Evolutionary conservation across 148 eudicot genomes (phyloP).

Genomic region (Vaccinium macrocarpon): DNA sequence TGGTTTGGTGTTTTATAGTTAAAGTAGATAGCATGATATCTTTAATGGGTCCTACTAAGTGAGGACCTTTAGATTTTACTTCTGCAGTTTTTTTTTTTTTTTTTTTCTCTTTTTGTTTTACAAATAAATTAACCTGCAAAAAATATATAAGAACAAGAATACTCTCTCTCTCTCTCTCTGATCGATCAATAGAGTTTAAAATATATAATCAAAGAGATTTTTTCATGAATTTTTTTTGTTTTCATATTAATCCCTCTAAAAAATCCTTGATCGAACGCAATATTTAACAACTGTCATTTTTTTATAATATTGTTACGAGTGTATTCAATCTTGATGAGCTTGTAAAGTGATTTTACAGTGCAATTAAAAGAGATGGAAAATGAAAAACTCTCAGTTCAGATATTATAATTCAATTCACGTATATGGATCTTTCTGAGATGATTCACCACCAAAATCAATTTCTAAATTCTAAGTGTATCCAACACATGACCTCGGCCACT

Average conservation of each 20-base stretch:
- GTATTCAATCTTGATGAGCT: not conserved
- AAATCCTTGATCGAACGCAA: not conserved
- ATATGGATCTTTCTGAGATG: not conserved
- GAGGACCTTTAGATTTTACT: constrained; percentile 23
- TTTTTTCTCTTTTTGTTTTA: not conserved
- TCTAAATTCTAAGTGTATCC: not conserved
- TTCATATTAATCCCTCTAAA: not conserved
- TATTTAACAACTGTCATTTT: too few species aligned
- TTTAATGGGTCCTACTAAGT: constrained; percentile 29
- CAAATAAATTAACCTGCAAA: not conserved
- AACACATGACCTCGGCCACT: not conserved
- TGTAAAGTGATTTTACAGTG: not conserved
- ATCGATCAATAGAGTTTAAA: not conserved
- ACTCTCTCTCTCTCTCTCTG: not conserved
- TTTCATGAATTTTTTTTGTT: not conserved
- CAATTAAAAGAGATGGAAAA: not conserved
- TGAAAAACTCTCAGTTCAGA: not conserved
- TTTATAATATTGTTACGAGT: not conserved
- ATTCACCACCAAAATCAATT: not conserved
- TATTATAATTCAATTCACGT: not conserved
- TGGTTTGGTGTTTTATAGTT: constrained; percentile 20
- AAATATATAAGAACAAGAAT: not conserved
- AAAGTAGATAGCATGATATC: constrained; percentile 25
- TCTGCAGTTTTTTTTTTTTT: not conserved
- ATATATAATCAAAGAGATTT: too few species aligned